These are phyloP conservation scores for Salix udensis DNA, from an alignment of 345 rosid species.

Conservation along the genomic window DNA sequence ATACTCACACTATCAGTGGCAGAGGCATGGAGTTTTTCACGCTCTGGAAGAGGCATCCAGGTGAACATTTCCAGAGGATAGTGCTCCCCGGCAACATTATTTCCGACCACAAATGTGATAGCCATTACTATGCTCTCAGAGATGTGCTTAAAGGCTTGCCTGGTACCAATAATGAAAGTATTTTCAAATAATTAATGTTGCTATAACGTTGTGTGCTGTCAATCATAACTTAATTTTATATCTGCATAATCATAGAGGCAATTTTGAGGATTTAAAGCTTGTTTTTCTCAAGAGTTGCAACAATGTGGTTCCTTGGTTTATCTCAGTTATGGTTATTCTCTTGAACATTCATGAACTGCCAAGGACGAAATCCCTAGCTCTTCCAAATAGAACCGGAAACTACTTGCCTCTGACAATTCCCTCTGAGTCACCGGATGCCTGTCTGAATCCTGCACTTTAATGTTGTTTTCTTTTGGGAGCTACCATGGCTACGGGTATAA, in stretches of 20 bases:
- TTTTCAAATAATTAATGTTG: constrained; percentile 30
- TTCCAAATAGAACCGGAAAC: neutral
- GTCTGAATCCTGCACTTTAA: neutral
- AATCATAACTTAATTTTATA: neutral
- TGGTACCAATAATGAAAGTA: constrained; percentile 33
- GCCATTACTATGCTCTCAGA: constrained; percentile 77
- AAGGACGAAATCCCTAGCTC: neutral
- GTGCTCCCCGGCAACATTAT: constrained; percentile 74
- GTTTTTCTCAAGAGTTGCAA: neutral
- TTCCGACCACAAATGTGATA: constrained; percentile 85
- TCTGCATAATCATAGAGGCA: neutral
- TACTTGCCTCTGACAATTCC: neutral
- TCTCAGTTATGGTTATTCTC: neutral
- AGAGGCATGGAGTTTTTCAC: constrained; percentile 51
- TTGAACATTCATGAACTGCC: neutral
- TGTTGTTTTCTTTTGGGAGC: neutral
- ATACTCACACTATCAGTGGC: constrained; percentile 8
- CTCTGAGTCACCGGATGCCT: neutral
- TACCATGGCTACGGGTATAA: neutral
- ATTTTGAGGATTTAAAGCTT: neutral
- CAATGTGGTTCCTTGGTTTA: neutral
- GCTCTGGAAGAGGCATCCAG: constrained; percentile 78
- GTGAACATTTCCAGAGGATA: constrained; percentile 83
- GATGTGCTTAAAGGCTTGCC: constrained; percentile 86
- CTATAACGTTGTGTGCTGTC: neutral